Base-by-base conservation (phyloP, 106 monocot species). In the Platanthera guangdongensis region DNA sequence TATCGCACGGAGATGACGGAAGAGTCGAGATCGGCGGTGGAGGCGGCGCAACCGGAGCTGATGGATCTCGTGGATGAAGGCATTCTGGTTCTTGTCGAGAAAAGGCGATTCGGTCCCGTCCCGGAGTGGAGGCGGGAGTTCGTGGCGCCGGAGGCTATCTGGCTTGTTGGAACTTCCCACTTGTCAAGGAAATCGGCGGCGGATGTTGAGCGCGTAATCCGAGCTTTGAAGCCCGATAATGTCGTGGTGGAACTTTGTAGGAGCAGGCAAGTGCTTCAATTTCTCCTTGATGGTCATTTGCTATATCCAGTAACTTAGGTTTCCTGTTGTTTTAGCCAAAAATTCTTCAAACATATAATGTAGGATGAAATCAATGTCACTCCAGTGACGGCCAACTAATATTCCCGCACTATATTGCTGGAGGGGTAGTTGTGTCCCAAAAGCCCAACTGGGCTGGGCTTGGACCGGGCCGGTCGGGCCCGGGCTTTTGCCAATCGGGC, bases 241-340 rank as follows among this genome's bases (percentile, higher is more conserved):
- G 92, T 95, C 64, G 90, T 95, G 30, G 95, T 95, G 10, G 95
- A 95, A 85, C 88, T 95, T 25, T 95, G 95, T 76, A 53, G 95
- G 52, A 92, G 95, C 95, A 95, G 92, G 95, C 95, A 90, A 90
- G 84, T 46, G 15, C 28, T 59, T 63, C 7, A 15, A 48, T 73
- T 22, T 60, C 10, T 49, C 11, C 14, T 32, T 67, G 28, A 28
- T 22, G 28, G 28, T 64, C 28, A 22, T 28, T 53, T 30, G 63
- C 8, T 64, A 19, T 28, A 22, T 25, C 14, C 9, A 6, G 52
- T 14, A 53, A 53, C 52, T 67, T 67, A 14, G 32, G 14, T 30
- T 50, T 78, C 48, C 10, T 52, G 21, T 59, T 74, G 50, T 7
- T 63, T 64, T 4, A n/a, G 15, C 4, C 16, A 55, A 14, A 39